phyloP scores from a whole-genome alignment of 2,329 filamentous ascomycete genomes.

The Fusarium tjaetaba region DNA sequence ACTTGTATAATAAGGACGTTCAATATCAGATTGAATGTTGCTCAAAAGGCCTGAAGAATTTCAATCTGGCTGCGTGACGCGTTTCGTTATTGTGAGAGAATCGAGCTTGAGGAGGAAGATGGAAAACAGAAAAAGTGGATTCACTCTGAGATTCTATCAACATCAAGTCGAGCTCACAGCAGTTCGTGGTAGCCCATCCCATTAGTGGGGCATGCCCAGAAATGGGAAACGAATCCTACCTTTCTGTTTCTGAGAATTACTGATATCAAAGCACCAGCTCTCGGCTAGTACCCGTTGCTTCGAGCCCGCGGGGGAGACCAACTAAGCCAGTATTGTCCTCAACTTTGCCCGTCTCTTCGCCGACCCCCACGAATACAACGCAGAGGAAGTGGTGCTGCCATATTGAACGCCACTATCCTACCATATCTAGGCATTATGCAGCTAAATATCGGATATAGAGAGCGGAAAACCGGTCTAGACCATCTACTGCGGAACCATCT shows the following conservation, averaged over 20 bases:
- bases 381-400: neutral
- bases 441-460: neutral
- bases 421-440: neutral
- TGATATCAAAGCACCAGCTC: neutral
- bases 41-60: neutral
- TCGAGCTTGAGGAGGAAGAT: neutral
- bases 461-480: neutral
- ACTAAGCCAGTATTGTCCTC: too few relatives aligned
- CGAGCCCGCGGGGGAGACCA: too few relatives aligned
- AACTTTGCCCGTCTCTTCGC: neutral
- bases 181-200: neutral
- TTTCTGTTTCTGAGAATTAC: neutral
- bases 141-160: neutral
- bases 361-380: neutral
- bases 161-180: neutral
- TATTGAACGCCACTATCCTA: neutral
- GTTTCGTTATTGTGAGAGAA: neutral
- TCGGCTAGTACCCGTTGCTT: neutral
- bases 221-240: neutral
- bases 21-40: neutral
- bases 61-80: neutral
- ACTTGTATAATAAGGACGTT: neutral
- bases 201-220: neutral
- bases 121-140: neutral
- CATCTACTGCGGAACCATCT: neutral